Evolutionary conservation across 1,284 basidiomycete genomes (phyloP), one percentile per base, ranked within the genome.

Genomic region (Leucoagaricus sp.): DNA sequence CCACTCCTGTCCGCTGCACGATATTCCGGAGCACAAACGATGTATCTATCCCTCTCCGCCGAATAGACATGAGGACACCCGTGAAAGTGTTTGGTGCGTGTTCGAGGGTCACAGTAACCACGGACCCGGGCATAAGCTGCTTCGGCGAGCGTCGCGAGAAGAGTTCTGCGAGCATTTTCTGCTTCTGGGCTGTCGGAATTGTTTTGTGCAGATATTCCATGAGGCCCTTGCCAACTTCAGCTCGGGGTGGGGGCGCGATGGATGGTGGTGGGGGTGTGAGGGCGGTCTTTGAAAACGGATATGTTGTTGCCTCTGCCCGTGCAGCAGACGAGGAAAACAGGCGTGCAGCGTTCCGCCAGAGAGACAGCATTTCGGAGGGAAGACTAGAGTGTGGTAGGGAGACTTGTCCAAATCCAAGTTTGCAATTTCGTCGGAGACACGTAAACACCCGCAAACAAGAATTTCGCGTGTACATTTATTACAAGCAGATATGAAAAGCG

Each of bases 21-120:
- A 96, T 83, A 73, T 96, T 97, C 60, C 95, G 82, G 49, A 97
- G 72, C 49, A 86, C 78, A 68, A 97, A 92, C 33, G 84, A 87
- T 23, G 93, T 94, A 73, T 93, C 91, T 26, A 85, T 79, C 0
- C 94, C 94, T 44, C 90, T 83, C 58, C 93, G 81, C 51, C 90
- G 83, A 59, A 94, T 82, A 44, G 85, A 82, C 66, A 96, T 82
- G 52, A 97, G 78, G 46, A 97, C 89, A 48, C 95, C 94, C 2
- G 92, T 90, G 72, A 96, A 97, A 21, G 81, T 75, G 21, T 83
- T 86, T 7, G 91, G 90, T 54, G 84, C 86, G 65, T 84, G 90
- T 66, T 82, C 83, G 58, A 79, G 84, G 62, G 82, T 80, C 62
- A 94, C 87, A 28, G 85, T 86, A 57, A 97, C 70, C 60, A 96